These are phyloP conservation scores for Pyrus bretschneideri DNA, from an alignment of 306 rosid species.

Conservation along the genomic window DNA sequence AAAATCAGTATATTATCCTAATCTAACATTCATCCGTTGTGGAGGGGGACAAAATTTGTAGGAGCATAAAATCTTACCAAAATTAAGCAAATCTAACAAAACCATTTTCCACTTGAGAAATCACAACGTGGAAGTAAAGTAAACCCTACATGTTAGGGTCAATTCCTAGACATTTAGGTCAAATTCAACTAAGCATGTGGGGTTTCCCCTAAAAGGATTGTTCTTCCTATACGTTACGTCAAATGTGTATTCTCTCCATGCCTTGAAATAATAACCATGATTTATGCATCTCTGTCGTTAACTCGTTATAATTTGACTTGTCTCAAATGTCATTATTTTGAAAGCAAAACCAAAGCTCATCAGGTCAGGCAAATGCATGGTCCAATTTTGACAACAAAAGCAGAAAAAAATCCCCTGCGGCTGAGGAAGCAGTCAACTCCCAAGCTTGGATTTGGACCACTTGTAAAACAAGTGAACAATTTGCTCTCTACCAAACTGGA, in stretches of 20 bases:
- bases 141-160: neutral
- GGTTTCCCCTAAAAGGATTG: neutral
- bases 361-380: neutral
- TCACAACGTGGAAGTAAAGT: neutral
- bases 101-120: neutral
- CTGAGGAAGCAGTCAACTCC: neutral
- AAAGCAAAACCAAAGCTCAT: neutral
- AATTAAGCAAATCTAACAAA: neutral
- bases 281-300: neutral
- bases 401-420: neutral
- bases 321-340: neutral
- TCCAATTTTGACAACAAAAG: neutral
- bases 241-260: neutral
- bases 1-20: too few relatives aligned
- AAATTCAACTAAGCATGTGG: neutral
- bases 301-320: neutral
- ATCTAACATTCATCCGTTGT: too few relatives aligned
- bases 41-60: neutral
- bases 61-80: neutral
- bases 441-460: neutral
- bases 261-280: neutral
- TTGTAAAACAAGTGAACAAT: neutral
- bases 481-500: neutral
- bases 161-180: neutral
- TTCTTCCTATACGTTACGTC: neutral